A percentile compares a stretch with the other conserved stretches of the same genome.
Evolutionary conservation across 2,329 filamentous ascomycete genomes (phyloP).

Genomic region (Colletotrichum sp.): DNA sequence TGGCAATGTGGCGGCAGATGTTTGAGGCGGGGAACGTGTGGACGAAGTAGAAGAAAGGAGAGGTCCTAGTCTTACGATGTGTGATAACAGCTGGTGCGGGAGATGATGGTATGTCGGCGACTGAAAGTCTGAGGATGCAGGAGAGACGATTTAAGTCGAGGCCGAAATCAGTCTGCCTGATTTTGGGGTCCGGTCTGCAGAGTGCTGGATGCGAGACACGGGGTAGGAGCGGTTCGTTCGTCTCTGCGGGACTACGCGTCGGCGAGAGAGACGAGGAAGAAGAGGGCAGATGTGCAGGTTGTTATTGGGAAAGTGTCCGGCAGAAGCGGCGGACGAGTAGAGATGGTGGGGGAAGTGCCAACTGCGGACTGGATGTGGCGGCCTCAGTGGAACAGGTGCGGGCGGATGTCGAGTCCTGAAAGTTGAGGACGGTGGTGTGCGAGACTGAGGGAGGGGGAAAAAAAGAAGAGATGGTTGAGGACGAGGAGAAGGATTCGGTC

Average conservation of each 20-base stretch:
- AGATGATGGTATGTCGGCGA: neutral
- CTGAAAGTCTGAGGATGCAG: neutral
- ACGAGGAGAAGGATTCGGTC: slow-evolving; percentile 22
- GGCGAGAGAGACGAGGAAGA: slow-evolving; percentile 8
- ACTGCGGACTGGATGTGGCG: neutral
- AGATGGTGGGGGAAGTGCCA: neutral
- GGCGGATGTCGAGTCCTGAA: slow-evolving; percentile 8
- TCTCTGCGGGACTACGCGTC: slow-evolving; percentile 14
- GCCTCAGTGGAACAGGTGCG: slow-evolving; percentile 13
- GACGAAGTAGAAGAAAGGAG: neutral
- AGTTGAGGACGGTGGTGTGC: neutral
- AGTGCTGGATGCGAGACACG: neutral
- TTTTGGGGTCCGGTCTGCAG: neutral
- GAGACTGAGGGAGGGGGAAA: neutral
- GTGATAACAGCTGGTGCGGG: neutral
- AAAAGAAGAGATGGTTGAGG: slow-evolving; percentile 15
- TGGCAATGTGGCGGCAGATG: slow-evolving; percentile 10
- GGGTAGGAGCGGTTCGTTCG: neutral
- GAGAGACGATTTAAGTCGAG: slow-evolving; percentile 18
- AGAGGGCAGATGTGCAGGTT: neutral
- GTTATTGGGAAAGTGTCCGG: neutral
- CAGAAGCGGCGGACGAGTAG: neutral
- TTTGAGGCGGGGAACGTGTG: slow-evolving; percentile 4
- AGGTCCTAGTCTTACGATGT: slow-evolving; percentile 8
- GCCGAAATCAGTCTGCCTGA: slow-evolving; percentile 18